Base-by-base conservation (phyloP, 352 stramenopile species). In the Globisporangium apiculatum region DNA sequence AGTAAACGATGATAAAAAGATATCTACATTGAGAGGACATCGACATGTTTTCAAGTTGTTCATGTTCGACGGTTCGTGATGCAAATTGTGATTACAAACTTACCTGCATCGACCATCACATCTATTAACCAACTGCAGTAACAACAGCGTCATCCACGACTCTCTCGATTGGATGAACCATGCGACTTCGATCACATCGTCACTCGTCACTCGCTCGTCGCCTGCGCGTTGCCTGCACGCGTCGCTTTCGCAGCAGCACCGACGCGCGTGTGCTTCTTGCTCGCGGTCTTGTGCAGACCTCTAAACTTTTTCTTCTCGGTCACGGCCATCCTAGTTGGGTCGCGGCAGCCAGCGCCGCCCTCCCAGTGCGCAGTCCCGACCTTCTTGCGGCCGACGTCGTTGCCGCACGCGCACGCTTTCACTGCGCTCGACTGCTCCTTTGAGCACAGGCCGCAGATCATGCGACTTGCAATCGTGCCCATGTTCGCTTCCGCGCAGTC, bases 381-480 rank as follows among this genome's bases (percentile, higher is more conserved):
- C 48, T 64, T 76, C 62, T 85, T 76, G 11, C 59, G 48, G 7
- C 77, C 74, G 43, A 93, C 69, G 17, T 86, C 69, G 58, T 92
- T 93, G 51, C 83, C 81, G 40, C 83, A 92, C 2, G 73, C 72
- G 46, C 84, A 94, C 53, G 81, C 62, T 57, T 92, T 94, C n/a
- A 86, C 55, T 5, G 73, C 61, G 36, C 76, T 91, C 7, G 79
- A 79, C 53, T 94, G 84, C 58, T 94, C 84, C 48, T 87, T 89
- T 10, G 82, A 91, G 62, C 84, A 94, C 36, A 90, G 68, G 0
- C 84, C 84, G 46, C 84, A 94, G 57, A 94, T 91, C 64, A 91
- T 89, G 42, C 83, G 79, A 57, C 79, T 92, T 5, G 82, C 84
- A 54, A 90, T 85, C 60, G 88, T 89, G 14, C 80, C 84, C 41